A percentile compares a stretch with the other conserved stretches of the same genome.
Conservation (phyloP, 2,329 filamentous ascomycete species). For the Thielaviopsis punctulata region DNA sequence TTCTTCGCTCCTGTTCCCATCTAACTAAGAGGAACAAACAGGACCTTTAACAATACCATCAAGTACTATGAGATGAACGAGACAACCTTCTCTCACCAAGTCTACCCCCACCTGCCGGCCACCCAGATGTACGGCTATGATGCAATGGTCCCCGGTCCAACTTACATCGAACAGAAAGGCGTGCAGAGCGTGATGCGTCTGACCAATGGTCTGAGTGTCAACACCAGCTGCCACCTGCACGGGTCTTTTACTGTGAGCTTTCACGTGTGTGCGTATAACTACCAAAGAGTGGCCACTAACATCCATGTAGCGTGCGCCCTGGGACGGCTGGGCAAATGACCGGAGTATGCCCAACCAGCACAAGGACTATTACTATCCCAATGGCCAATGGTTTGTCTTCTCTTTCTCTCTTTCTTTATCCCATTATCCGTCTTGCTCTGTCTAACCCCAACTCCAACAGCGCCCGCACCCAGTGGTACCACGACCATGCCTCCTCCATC, state of each 20-base stretch:
- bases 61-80: constrained; percentile 23
- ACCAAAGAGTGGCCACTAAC: neutral
- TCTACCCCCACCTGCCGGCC: constrained; percentile 21
- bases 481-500: constrained; percentile 26
- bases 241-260: constrained; percentile 27
- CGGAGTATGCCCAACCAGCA: constrained; percentile 32
- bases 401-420: neutral
- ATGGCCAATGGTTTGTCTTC: constrained; percentile 22
- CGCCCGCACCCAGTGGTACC: constrained; percentile 40
- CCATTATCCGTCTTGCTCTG: neutral
- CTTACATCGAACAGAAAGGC: constrained; percentile 29
- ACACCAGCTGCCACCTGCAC: constrained; percentile 35
- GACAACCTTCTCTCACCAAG: constrained; percentile 18
- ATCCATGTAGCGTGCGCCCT: constrained; percentile 19
- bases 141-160: constrained; percentile 36
- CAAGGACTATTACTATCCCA: constrained; percentile 48
- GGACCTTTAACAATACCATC: constrained; percentile 21
- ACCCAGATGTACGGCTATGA: constrained; percentile 30
- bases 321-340: constrained; percentile 36
- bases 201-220: constrained; percentile 28
- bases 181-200: constrained; percentile 36
- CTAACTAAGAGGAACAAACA: constrained; percentile 12
- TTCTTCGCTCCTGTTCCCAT: neutral
- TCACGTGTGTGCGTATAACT: neutral
- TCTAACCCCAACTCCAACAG: constrained; percentile 13